Conservation (phyloP, 1,139 yeast genomes). For the Scheffersomyces cryptocercus region DNA sequence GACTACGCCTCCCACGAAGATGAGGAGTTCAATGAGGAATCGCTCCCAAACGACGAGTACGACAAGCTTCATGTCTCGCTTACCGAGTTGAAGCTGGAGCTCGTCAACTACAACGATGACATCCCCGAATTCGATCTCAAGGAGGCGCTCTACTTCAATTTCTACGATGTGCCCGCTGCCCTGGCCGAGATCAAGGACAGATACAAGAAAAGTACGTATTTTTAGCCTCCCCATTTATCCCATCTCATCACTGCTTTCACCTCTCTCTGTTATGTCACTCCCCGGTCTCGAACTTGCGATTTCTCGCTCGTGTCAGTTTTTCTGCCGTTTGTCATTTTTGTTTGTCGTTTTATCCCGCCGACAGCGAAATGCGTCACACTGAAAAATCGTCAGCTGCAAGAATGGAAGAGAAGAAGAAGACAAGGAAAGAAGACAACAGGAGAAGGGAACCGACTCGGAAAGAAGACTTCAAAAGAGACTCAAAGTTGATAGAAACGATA, state of each 20-base stretch:
- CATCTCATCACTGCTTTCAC: neutral
- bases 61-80: slow-evolving; percentile 43
- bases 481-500: no score
- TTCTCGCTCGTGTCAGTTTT: neutral
- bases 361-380: no score
- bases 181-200: slow-evolving; percentile 51
- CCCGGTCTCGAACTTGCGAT: slow-evolving; percentile 3
- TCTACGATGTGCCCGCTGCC: slow-evolving; percentile 57
- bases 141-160: slow-evolving; percentile 61
- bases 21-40: slow-evolving; percentile 43
- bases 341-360: no score
- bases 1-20: slow-evolving; percentile 31
- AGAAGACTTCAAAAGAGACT: no score
- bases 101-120: slow-evolving; percentile 41
- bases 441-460: no score
- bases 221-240: slow-evolving; percentile 1
- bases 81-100: slow-evolving; percentile 38
- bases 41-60: slow-evolving; percentile 52
- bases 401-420: no score
- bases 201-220: slow-evolving; percentile 47
- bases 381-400: no score
- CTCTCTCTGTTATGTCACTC: slow-evolving; percentile 2
- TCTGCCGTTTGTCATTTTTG: neutral
- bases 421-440: no score
- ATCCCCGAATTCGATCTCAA: slow-evolving; percentile 55